Conservation (phyloP, 139 green algal species). For the Volvox reticuliferus region DNA sequence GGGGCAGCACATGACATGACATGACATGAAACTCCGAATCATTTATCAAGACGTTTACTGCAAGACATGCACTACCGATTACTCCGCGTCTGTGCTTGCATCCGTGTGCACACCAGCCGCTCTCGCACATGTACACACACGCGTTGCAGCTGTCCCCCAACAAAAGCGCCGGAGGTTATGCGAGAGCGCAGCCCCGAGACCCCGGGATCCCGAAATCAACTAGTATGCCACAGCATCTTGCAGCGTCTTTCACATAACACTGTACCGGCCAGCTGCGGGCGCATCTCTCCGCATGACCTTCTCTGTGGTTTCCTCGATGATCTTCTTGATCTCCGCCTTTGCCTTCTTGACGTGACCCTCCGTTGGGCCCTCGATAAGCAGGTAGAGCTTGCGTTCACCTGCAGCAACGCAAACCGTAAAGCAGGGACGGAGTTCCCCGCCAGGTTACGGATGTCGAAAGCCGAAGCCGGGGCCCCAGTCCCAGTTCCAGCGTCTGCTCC, state of each 20-base stretch:
- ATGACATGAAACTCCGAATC: no score
- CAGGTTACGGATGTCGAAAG: not conserved
- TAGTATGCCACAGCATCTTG: not conserved
- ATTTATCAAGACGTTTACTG: no score
- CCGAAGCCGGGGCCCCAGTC: not conserved
- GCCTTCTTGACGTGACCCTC: constrained; percentile 77
- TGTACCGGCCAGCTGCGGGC: constrained; percentile 67
- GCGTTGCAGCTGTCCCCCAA: not conserved
- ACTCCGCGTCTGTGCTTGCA: not conserved
- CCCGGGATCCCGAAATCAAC: not conserved
- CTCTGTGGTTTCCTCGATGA: constrained; percentile 86
- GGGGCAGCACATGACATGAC: no score
- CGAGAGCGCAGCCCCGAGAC: not conserved
- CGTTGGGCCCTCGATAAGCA: constrained; percentile 92
- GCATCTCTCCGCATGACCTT: constrained; percentile 87
- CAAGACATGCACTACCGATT: no score
- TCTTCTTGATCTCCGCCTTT: constrained; percentile 82
- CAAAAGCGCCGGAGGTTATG: not conserved
- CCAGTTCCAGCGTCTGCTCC: no score
- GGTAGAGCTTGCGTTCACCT: constrained; percentile 94
- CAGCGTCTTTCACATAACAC: constrained; percentile 17
- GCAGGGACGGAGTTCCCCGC: not conserved
- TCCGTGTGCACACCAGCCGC: not conserved
- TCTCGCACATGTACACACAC: not conserved
- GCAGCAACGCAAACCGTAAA: constrained; percentile 24